Base-by-base conservation (phyloP, 2,329 filamentous ascomycete species). In the Penicillium paneum region DNA sequence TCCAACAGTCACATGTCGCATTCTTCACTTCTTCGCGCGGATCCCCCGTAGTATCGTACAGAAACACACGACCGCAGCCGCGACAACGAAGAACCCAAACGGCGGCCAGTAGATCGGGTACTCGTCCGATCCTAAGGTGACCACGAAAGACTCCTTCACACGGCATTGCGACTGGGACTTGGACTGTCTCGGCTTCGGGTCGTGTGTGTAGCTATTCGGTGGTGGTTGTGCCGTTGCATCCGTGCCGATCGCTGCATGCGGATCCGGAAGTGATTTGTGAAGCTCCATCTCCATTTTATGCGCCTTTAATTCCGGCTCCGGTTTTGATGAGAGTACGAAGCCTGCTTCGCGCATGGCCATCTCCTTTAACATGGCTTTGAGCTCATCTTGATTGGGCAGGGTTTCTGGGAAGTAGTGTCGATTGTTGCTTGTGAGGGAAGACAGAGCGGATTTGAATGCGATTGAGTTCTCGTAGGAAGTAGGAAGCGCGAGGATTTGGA, bases 321-420 rank as follows among this genome's bases (percentile, higher is more conserved):
- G 49, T 8, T 44, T 32, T 13, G 51, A 40, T 3, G 41, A 47
- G 10, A 35, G n/a, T 5, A 55, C 17, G 29, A 54, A 52, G 15
- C 57, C 60, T 13, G 59, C 57, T 43, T 64, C 59, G 15, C 54
- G 59, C 35, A 63, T 34, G 8, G 56, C 39, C 8, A 41, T 48
- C 7, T 54, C 52, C 15, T 28, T 49, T 10, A 56, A n/a, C 7
- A 43, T 35, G 5, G 41, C 42, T 34, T 46, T 51, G 36, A 62
- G 35, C 38, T 63, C 59, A 12, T 55, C 44, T 12, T 55, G 41
- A 13, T 63, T 59, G 0, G 55, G 57, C 0, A 63, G 24, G 3
- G 55, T 60, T 21, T 64, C 61, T 3, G 57, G 61, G 31, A 62
- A 63, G 38, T 60, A 63, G 45, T 55, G 61, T 42, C 38, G 46